Conservation (phyloP, 225 moss, liverwort and hornwort genomes). For the Pseudoscleropodium purum region DNA sequence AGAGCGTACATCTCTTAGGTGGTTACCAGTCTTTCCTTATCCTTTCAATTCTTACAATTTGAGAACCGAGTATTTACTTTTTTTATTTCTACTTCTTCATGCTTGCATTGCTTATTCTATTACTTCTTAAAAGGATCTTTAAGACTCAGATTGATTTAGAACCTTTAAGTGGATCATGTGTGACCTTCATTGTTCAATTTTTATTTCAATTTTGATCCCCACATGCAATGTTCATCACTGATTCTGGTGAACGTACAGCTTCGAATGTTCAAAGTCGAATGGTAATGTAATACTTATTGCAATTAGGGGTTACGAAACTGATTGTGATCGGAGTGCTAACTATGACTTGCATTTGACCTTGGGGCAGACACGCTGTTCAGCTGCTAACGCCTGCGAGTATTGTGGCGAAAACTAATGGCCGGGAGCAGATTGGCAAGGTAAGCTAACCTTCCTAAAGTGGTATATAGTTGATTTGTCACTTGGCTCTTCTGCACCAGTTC, state of each 20-base stretch:
- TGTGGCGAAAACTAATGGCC: constrained; percentile 85
- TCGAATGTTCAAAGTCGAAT: not conserved
- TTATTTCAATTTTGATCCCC: not conserved
- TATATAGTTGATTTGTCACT: not conserved
- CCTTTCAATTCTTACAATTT: not conserved
- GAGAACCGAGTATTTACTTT: not conserved
- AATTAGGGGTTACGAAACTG: not conserved
- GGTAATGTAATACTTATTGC: not conserved
- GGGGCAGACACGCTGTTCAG: constrained; percentile 81
- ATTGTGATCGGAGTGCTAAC: not conserved
- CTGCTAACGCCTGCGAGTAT: constrained; percentile 83
- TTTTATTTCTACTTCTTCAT: not conserved
- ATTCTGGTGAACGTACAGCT: not conserved
- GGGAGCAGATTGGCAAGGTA: constrained; percentile 79
- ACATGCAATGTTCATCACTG: not conserved
- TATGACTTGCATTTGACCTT: not conserved
- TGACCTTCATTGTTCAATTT: not conserved
- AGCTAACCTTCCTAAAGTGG: not conserved
- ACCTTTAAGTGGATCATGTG: not conserved
- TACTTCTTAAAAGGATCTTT: not conserved
- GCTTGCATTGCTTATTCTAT: not conserved
- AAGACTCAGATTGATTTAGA: not conserved
- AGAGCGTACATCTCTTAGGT: constrained; percentile 90
- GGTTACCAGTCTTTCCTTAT: not conserved
- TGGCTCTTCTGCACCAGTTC: not conserved